Evolutionary conservation across 495 filamentous ascomycete genomes (phyloP), one percentile per base, ranked within the genome.

Genomic region (Penicillium bialowiezense): DNA sequence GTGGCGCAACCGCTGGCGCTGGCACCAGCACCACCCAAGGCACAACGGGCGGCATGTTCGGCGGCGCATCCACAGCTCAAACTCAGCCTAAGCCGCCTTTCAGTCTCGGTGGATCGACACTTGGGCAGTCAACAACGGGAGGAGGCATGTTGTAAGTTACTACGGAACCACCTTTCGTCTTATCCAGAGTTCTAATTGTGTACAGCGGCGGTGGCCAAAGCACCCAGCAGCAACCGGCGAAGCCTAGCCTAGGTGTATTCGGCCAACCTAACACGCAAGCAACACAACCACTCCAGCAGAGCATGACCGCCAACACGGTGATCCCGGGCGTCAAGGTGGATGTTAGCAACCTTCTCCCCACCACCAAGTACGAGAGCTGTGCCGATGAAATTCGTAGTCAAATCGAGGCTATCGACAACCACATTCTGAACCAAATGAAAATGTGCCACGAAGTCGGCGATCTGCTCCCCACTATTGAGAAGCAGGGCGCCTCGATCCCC

Each of bases 361-460:
- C 90, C 0, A 96, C 93, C 7, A 86, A 93, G 46, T 96, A 90
- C 71, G 84, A 86, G 63, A 92, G 96, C 70, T 83, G 95, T 32
- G 80, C 88, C 35, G 87, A 91, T 55, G 80, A 86, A 29, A 71
- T 97, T n/a, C 88, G 95, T 53, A 79, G 79, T 39, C 64, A 87
- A 37, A 86, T 98, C 35, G 80, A 87, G 42, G 60, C 63, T 10
- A 81, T 95, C 51, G 92, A 98, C 63, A 75, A 77, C 15, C 77
- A 79, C 59, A 87, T 96, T 50, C 74, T 85, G 24, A 71, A 75
- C 41, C 86, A 90, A 58, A 89, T 90, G 32, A 67, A 71, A n/a
- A 59, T 71, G 52, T 74, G 70, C 55, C 66, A 74, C 33, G 72
- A 75, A 44, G 67, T 75, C 13, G 44, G 67, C 7, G 67, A 69